Percentiles rank a stretch among this genome's conserved stretches.
Conservation (phyloP, 176 grass and related monocot genomes). For the Oryza coarctata region DNA sequence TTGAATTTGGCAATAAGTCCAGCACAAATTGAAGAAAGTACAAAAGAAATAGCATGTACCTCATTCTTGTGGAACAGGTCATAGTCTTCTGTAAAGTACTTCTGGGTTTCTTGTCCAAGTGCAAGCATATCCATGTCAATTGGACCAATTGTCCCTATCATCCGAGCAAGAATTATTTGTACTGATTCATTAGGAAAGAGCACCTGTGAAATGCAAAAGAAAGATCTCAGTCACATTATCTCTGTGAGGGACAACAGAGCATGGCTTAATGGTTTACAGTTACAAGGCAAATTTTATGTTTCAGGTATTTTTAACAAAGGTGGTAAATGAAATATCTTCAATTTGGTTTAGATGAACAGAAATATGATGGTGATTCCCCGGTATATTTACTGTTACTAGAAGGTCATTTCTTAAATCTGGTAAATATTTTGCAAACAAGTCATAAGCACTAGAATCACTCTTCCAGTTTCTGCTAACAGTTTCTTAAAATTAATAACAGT, state of each 20-base stretch:
- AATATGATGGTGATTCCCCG: neutral
- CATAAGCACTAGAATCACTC: slow-evolving; percentile 6
- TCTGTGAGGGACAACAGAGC: slow-evolving; percentile 11
- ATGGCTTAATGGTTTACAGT: neutral
- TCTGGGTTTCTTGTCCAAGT: slow-evolving; percentile 63
- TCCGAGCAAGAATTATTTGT: slow-evolving; percentile 86
- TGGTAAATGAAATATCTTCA: neutral
- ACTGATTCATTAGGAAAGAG: slow-evolving; percentile 94
- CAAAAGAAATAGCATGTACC: slow-evolving; percentile 45
- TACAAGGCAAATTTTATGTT: neutral
- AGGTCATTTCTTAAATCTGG: slow-evolving; percentile 1
- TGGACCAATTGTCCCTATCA: slow-evolving; percentile 84
- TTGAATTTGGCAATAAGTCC: neutral
- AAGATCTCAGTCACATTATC: slow-evolving; percentile 16
- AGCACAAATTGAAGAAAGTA: slow-evolving; percentile 15
- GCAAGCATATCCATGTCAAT: slow-evolving; percentile 95
- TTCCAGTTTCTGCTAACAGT: neutral
- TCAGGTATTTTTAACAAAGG: slow-evolving; percentile 17
- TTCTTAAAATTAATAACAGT: neutral
- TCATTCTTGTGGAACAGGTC: slow-evolving; percentile 87
- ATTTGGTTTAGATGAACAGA: neutral
- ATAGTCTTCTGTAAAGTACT: slow-evolving; percentile 82
- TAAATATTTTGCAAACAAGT: slow-evolving; percentile 10
- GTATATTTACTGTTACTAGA: slow-evolving; percentile 18
- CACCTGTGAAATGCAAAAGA: slow-evolving; percentile 61